Evolutionary conservation across 2,329 filamentous ascomycete species (phyloP), one percentile per base, ranked within the genome.

Genomic region (Colletotrichum australisinense): DNA sequence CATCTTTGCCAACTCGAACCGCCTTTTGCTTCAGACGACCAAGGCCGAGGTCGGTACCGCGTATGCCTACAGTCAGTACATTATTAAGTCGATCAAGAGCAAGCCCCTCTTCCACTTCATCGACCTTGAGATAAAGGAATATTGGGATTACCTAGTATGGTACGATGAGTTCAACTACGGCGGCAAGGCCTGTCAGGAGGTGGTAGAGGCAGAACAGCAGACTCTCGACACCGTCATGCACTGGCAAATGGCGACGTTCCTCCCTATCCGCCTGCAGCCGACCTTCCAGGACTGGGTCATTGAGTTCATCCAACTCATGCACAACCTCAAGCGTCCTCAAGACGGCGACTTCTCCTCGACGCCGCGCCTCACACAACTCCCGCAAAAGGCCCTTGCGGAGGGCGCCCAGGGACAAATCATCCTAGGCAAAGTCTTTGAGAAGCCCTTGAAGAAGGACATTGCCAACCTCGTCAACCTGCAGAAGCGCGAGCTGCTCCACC

Each of bases 101-200:
- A 98, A 98, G 79, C 95, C 97, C 0, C 89, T 98, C 0, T 99
- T 99, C 84, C 94, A 98, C 82, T 99, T 99, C 80, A 92, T 99
- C 75, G 97, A 99, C 78, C 88, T 99, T 3, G 94, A 98, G 78
- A 97, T 99, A 82, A 98, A 96, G 77, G 97, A 99, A 81, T 99
- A 98, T 83, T 99, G 97, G 97, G 97, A 99, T 82, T 98, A 98
- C 79, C 91, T 99, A 0, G 92, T 98, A 4, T 99, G 97, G 97
- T 98, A 98, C 77, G 97, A 99, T 78, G 95, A 98, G 83, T 98
- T 96, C 87, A 99, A 99, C 86, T 98, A 98, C 79, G 97, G 97
- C 68, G 97, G 97, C 74, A 97, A 97, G 79, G 97, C 94, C 4
- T 98, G 95, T 76, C 91, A 93, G 63, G 91, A 97, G 78, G 94